phyloP scores from a whole-genome alignment of 345 rosid genomes.

The Reutealis trisperma region DNA sequence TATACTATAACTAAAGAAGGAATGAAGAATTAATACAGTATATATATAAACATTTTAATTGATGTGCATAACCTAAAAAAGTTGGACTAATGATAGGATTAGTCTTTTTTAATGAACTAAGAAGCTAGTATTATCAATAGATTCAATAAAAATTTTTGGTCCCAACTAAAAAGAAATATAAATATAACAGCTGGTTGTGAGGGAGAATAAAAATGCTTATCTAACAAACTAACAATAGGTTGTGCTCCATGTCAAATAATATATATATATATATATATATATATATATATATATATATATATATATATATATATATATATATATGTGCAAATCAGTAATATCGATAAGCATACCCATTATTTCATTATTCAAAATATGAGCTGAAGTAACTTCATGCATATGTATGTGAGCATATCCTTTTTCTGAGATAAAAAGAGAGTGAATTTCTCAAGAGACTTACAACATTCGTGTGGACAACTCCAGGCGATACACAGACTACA shows the following conservation, averaged over 20 bases:
- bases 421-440: constrained; percentile 9
- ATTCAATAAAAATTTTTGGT: not conserved
- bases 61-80: not conserved
- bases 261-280: too few relatives aligned
- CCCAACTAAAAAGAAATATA: not conserved
- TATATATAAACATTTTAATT: not conserved
- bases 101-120: not conserved
- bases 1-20: not conserved
- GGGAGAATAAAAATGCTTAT: not conserved
- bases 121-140: not conserved
- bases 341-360: constrained; percentile 3
- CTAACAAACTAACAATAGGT: not conserved
- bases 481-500: constrained; percentile 84
- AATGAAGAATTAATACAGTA: not conserved
- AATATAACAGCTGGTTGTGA: too few relatives aligned
- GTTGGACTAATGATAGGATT: not conserved
- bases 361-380: not conserved
- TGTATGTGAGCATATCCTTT: not conserved
- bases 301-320: too few relatives aligned
- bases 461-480: constrained; percentile 87
- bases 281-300: too few relatives aligned
- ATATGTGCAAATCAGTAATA: constrained; percentile 9
- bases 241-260: not conserved
- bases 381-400: not conserved
- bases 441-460: constrained; percentile 56